Evolutionary conservation across 1,284 basidiomycete genomes (phyloP).

Genomic region (Ustilago tritici): DNA sequence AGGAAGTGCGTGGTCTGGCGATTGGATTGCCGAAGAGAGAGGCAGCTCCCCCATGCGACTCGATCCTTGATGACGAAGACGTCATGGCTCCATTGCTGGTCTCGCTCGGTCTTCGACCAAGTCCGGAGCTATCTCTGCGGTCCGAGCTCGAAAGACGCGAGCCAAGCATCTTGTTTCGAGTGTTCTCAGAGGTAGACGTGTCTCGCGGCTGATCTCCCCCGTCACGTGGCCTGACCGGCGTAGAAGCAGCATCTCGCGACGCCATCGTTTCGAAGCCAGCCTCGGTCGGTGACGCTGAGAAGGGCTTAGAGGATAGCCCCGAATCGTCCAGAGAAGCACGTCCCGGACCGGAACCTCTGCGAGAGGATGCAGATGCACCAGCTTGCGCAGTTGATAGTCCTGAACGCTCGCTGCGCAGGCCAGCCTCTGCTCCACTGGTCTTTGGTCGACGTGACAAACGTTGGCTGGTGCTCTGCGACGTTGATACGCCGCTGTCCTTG

Average conservation of each 20-base stretch:
- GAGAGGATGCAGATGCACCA: neutral
- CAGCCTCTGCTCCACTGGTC: conserved; percentile 36
- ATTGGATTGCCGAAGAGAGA: conserved; percentile 50
- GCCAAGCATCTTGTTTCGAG: neutral
- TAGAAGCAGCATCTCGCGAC: conserved; percentile 10
- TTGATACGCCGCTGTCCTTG: conserved; percentile 3
- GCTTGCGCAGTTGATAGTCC: neutral
- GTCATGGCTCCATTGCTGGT: conserved; percentile 27
- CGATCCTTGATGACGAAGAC: conserved; percentile 46
- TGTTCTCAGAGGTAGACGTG: neutral
- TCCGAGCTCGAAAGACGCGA: conserved; percentile 14
- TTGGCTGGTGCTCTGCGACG: conserved; percentile 21
- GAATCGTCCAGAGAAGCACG: conserved; percentile 40
- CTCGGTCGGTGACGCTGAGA: conserved; percentile 23
- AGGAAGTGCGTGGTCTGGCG: conserved; percentile 53
- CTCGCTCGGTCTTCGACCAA: conserved; percentile 38
- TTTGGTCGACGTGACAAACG: conserved; percentile 36
- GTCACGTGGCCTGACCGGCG: conserved; percentile 11
- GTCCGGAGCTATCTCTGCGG: conserved; percentile 10
- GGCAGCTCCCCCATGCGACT: conserved; percentile 58
- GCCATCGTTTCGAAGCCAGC: conserved; percentile 23
- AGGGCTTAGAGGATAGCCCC: conserved; percentile 16
- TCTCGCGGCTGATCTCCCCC: conserved; percentile 11
- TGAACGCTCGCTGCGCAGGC: conserved; percentile 17
- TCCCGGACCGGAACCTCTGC: conserved; percentile 8